Evolutionary conservation across 306 rosid species (phyloP).

Genomic region (Rosa chinensis): DNA sequence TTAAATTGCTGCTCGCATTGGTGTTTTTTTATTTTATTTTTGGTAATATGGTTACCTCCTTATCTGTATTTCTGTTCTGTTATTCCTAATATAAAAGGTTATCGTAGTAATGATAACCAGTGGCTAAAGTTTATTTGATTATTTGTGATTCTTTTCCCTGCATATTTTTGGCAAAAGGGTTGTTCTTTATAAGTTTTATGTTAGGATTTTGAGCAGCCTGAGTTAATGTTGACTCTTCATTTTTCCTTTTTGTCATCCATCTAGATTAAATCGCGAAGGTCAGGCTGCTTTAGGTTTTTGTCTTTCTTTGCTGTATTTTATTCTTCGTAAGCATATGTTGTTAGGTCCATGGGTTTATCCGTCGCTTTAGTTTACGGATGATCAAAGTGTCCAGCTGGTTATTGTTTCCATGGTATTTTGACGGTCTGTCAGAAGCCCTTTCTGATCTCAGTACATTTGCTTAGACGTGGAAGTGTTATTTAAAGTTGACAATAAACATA

Average conservation of each 20-base stretch:
- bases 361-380: not conserved
- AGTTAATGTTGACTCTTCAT: not conserved
- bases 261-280: not conserved
- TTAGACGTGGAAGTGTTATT: not conserved
- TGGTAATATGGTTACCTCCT: not conserved
- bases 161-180: not conserved
- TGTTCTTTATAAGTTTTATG: not conserved
- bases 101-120: not conserved
- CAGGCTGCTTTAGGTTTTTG: not conserved
- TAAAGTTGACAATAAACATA: not conserved
- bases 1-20: not conserved
- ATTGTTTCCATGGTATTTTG: constrained; percentile 6
- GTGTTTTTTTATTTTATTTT: not conserved
- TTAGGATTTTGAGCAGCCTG: not conserved
- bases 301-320: not conserved
- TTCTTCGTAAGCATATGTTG: not conserved
- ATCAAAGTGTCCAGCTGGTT: not conserved
- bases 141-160: not conserved
- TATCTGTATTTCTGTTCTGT: not conserved
- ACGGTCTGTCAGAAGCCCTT: not conserved
- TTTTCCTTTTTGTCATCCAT: not conserved
- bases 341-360: not conserved
- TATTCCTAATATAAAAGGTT: not conserved
- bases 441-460: not conserved
- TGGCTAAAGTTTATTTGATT: constrained; percentile 8